Percentiles rank a stretch among this genome's conserved stretches.
Conservation (phyloP, 768 basidiomycete species). For the Coprinopsis marcescibilis region DNA sequence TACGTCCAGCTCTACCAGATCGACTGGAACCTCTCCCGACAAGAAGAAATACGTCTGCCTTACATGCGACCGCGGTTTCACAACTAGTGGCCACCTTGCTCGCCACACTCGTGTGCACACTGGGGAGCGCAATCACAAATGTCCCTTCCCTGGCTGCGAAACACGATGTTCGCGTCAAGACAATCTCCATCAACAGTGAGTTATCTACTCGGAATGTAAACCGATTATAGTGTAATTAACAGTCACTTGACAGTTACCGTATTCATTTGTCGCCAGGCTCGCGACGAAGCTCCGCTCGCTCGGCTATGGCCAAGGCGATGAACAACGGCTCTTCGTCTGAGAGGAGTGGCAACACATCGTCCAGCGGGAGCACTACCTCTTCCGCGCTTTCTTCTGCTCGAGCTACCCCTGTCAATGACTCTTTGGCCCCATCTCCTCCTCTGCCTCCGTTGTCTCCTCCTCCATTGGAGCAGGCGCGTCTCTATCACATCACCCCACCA, state of each 20-base stretch:
- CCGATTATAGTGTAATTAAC: neutral
- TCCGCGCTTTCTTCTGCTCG: slow-evolving; percentile 19
- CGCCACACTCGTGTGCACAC: slow-evolving; percentile 88
- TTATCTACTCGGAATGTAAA: slow-evolving; percentile 11
- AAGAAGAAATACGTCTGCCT: slow-evolving; percentile 61
- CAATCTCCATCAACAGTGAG: slow-evolving; percentile 66
- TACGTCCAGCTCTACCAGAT: slow-evolving; percentile 10
- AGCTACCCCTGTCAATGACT: slow-evolving; percentile 9
- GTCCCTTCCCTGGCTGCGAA: slow-evolving; percentile 93
- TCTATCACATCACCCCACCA: slow-evolving; percentile 38
- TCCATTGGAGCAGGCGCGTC: slow-evolving; percentile 38
- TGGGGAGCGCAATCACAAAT: slow-evolving; percentile 87
- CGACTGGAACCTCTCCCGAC: slow-evolving; percentile 11
- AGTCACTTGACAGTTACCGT: slow-evolving; percentile 47
- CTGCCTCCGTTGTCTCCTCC: slow-evolving; percentile 32
- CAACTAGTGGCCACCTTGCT: slow-evolving; percentile 85
- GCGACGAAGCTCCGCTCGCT: slow-evolving; percentile 58
- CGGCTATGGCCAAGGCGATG: slow-evolving; percentile 35
- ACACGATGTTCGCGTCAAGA: slow-evolving; percentile 88
- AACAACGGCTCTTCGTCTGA: slow-evolving; percentile 23
- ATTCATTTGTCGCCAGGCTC: slow-evolving; percentile 81
- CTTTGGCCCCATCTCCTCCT: neutral
- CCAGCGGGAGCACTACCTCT: slow-evolving; percentile 18
- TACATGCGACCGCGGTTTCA: slow-evolving; percentile 74
- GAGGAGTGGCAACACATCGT: neutral